A percentile compares a stretch with the other conserved stretches of the same genome.
These are phyloP conservation scores for Rhododendron kiyosumense DNA, from an alignment of 148 eudicot species.

Conservation along the genomic window DNA sequence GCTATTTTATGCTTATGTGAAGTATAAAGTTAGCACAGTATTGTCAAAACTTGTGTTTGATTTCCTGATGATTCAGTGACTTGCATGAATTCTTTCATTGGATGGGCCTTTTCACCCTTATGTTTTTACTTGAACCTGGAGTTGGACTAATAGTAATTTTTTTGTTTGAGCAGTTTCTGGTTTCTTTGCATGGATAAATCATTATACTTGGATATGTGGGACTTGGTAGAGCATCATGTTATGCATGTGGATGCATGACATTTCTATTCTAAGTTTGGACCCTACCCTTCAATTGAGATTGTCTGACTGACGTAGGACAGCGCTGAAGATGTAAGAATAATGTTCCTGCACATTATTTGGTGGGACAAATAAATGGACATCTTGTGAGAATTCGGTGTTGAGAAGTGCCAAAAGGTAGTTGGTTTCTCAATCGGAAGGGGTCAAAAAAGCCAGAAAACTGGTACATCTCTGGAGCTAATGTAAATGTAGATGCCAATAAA, in stretches of 20 bases:
- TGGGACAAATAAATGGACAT: not conserved
- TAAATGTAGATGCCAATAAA: not conserved
- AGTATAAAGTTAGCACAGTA: not conserved
- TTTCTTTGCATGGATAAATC: not conserved
- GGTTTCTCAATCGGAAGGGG: not conserved
- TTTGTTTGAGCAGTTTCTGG: not conserved
- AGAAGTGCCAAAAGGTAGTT: not conserved
- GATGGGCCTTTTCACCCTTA: not conserved
- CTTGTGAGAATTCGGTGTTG: not conserved
- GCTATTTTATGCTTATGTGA: not conserved
- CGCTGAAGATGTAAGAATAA: not conserved
- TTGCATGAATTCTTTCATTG: not conserved
- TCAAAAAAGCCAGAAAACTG: not conserved
- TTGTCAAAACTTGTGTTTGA: not conserved
- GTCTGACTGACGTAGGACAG: not conserved
- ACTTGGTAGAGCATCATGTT: not conserved
- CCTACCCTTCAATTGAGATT: not conserved
- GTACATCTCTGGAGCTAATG: not conserved
- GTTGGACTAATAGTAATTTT: too few species aligned
- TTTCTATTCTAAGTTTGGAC: not conserved
- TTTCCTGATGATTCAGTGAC: not conserved
- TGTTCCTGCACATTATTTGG: not conserved
- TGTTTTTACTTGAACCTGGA: not conserved
- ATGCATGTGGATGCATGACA: not conserved
- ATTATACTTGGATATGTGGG: not conserved